Evolutionary conservation across 805 yeast species (phyloP).

Genomic region (Zygosaccharomyces gambellarensis): DNA sequence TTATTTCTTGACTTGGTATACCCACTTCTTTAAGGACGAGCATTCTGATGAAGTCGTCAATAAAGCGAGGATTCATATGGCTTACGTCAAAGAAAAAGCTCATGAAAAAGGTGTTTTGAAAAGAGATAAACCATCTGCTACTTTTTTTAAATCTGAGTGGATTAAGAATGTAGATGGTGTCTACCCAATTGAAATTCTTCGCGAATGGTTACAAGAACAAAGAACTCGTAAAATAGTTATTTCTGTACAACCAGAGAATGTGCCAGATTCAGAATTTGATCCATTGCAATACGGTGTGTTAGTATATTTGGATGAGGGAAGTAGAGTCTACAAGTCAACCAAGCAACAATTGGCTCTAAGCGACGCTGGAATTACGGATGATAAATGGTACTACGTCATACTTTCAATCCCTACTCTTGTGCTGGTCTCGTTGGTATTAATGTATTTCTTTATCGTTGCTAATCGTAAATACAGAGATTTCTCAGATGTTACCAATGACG

Average conservation of each 20-base stretch:
- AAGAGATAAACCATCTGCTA: constrained; percentile 35
- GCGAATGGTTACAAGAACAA: constrained; percentile 58
- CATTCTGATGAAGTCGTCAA: constrained; percentile 42
- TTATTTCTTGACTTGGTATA: constrained; percentile 78
- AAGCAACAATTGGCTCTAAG: constrained; percentile 41
- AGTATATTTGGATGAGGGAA: constrained; percentile 40
- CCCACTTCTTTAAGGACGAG: constrained; percentile 48
- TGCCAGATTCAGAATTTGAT: constrained; percentile 62
- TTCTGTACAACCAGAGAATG: constrained; percentile 67
- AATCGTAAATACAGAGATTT: constrained; percentile 56
- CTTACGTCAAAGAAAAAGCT: constrained; percentile 54
- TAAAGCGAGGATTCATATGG: constrained; percentile 62
- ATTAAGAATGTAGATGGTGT: constrained; percentile 55
- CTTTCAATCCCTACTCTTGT: constrained; percentile 67
- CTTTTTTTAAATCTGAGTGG: constrained; percentile 75
- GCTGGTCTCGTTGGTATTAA: constrained; percentile 50
- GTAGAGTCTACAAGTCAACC: constrained; percentile 39
- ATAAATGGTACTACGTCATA: constrained; percentile 56
- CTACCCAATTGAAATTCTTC: constrained; percentile 54
- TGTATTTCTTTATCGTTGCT: constrained; percentile 58
- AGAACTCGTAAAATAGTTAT: constrained; percentile 54
- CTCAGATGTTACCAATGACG: constrained; percentile 38
- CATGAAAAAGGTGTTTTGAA: constrained; percentile 55
- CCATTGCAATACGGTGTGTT: constrained; percentile 48
- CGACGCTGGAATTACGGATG: constrained; percentile 43